Percentiles rank a stretch among this genome's conserved stretches.
Evolutionary conservation across 2,329 filamentous ascomycete genomes (phyloP).

Genomic region (Phaeomoniella chlamydospora): DNA sequence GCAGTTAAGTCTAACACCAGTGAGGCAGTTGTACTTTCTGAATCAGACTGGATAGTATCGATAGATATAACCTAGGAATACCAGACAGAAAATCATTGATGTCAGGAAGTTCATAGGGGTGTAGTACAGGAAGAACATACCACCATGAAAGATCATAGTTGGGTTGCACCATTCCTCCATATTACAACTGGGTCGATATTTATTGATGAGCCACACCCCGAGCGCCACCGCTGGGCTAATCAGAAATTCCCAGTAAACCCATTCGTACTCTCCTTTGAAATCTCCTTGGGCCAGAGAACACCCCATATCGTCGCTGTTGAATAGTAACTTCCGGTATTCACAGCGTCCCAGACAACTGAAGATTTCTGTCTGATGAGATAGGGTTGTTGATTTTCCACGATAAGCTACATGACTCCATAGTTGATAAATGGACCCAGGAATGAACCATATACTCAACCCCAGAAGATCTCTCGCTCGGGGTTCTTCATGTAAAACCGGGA

Average conservation of each 20-base stretch:
- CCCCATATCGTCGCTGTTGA: not conserved
- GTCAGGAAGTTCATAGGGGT: not conserved
- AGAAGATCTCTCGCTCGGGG: not conserved
- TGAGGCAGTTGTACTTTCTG: not conserved
- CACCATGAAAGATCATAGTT: not conserved
- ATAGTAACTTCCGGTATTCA: not conserved
- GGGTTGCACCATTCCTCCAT: not conserved
- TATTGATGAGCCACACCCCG: not conserved
- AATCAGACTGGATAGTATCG: constrained; percentile 12
- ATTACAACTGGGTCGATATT: not conserved
- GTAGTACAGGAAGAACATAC: not conserved
- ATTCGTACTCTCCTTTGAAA: not conserved
- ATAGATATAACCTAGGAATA: constrained; percentile 23
- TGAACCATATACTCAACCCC: not conserved
- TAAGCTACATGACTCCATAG: not conserved
- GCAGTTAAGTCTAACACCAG: not conserved
- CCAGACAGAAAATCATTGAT: constrained; percentile 15
- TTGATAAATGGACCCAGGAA: not conserved
- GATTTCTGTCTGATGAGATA: not conserved
- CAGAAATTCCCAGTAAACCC: not conserved
- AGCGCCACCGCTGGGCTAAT: not conserved
- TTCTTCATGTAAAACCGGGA: not conserved
- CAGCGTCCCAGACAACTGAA: not conserved
- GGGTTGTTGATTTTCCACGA: not conserved
- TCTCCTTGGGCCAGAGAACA: not conserved